A percentile compares a stretch with the other conserved stretches of the same genome.
Evolutionary conservation across 1,284 basidiomycete species (phyloP).

Genomic region (Ganoderma sp.): DNA sequence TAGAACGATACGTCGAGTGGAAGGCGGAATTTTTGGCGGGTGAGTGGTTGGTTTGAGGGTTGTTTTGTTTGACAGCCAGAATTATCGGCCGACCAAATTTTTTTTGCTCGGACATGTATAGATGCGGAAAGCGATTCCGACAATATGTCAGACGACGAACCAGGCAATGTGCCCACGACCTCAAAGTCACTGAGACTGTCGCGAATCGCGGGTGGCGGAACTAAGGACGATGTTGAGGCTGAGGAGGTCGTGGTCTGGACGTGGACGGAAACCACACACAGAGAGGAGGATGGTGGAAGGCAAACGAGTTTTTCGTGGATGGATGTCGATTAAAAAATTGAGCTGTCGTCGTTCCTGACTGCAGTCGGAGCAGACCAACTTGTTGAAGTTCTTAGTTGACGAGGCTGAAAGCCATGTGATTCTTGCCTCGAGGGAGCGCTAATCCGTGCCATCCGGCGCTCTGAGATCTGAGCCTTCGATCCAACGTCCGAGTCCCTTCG

Average conservation of each 20-base stretch:
- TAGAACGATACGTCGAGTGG: conserved; percentile 36
- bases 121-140: not conserved
- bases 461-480: too few relatives aligned
- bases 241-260: conserved; percentile 8
- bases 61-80: not conserved
- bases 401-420: too few relatives aligned
- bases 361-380: too few relatives aligned
- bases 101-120: not conserved
- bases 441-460: not conserved
- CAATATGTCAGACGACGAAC: not conserved
- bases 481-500: too few relatives aligned
- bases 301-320: conserved; percentile 13
- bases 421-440: too few relatives aligned
- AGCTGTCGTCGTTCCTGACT: not conserved
- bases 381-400: too few relatives aligned
- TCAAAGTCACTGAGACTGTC: conserved; percentile 7
- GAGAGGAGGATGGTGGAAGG: conserved; percentile 1
- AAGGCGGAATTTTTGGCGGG: conserved; percentile 18
- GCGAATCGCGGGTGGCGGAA: not conserved
- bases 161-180: not conserved
- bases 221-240: not conserved
- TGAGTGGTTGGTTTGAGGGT: not conserved
- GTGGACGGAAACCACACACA: conserved; percentile 9
- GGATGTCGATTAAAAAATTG: not conserved
- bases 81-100: not conserved